A percentile compares a stretch with the other conserved stretches of the same genome.
These are phyloP conservation scores for Colletotrichum sansevieriae DNA, from an alignment of 2,329 filamentous ascomycete species.

Conservation along the genomic window DNA sequence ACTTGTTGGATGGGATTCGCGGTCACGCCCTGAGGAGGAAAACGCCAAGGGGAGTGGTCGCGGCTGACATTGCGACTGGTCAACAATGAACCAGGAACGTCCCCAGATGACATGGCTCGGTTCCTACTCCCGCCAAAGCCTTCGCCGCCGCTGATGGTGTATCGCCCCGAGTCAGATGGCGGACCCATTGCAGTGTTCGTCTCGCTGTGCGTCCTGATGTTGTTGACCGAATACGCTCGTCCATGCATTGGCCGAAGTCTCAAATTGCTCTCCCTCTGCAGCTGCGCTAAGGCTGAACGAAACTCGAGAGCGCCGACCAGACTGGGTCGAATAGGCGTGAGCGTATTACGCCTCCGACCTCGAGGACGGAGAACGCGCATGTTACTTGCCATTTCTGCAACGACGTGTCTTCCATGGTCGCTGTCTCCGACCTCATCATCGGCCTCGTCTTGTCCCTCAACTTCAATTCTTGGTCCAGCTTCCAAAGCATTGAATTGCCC, in stretches of 20 bases:
- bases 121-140: conserved; percentile 47
- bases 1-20: conserved; percentile 31
- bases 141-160: conserved; percentile 39
- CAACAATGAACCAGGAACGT: conserved; percentile 47
- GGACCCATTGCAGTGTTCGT: conserved; percentile 25
- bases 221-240: conserved; percentile 63
- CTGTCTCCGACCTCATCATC: conserved; percentile 62
- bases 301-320: conserved; percentile 95
- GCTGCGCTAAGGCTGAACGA: conserved; percentile 86
- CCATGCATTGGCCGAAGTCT: conserved; percentile 77
- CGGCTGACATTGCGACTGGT: conserved; percentile 29
- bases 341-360: conserved; percentile 76
- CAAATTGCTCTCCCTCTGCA: conserved; percentile 85
- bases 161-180: conserved; percentile 31
- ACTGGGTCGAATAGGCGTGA: conserved; percentile 91
- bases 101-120: conserved; percentile 63
- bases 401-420: conserved; percentile 74
- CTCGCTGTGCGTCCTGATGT: conserved; percentile 40
- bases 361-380: conserved; percentile 87
- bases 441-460: conserved; percentile 53
- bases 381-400: conserved; percentile 88
- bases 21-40: conserved; percentile 22
- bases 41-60: conserved; percentile 35
- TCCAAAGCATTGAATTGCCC: conserved; percentile 60
- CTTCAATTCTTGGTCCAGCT: conserved; percentile 61